Base-by-base conservation (phyloP, 164 flowering plant genomes). In the Tetrastigma voinierianum region DNA sequence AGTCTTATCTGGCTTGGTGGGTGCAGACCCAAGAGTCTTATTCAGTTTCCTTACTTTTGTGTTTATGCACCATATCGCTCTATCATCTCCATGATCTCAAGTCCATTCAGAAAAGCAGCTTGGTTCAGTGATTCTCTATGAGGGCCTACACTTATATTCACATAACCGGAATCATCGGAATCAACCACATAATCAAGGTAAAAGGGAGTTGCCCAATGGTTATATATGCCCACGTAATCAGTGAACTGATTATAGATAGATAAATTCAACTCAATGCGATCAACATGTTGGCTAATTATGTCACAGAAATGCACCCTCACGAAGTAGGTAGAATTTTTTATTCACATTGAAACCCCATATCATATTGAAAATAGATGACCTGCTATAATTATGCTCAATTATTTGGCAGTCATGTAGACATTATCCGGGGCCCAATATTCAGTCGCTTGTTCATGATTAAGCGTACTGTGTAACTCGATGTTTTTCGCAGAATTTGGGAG, bases 231-330 rank as follows among this genome's bases (percentile, higher is more conserved):
- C 8, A 81, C 61, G 43, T 3, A 0, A 21, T 18, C 9, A 11
- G 14, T 4, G 43, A 23, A 76, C 18, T 69, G 46, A 13, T 57
- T 40, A 57, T 73, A n/a, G 4, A 86, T 64, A 24, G 44, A 79
- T 15, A 79, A 40, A 58, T 74, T 61, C 57, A 84, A 84, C 12
- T 0, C 1, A 1, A 76, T 2, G n/a, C 0, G 1, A 24, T 46
- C 25, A 0, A 2, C 7, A 0, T 73, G 5, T 13, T 51, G 2
- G 21, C 74, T 64, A 7, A 81, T 3, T 32, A 81, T 67, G 68
- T 83, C 78, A 40, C 83, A 84, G 64, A 83, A 83, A 57, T 84
- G 87, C 20, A 66, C 60, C 18, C 86, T 78, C 17, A 81, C 75
- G 14, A 80, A 53, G 59, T 83, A 64, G 14, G 2, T 56, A 18